Evolutionary conservation across 257 asterid species (phyloP).

Genomic region (Forsythia viridissima): DNA sequence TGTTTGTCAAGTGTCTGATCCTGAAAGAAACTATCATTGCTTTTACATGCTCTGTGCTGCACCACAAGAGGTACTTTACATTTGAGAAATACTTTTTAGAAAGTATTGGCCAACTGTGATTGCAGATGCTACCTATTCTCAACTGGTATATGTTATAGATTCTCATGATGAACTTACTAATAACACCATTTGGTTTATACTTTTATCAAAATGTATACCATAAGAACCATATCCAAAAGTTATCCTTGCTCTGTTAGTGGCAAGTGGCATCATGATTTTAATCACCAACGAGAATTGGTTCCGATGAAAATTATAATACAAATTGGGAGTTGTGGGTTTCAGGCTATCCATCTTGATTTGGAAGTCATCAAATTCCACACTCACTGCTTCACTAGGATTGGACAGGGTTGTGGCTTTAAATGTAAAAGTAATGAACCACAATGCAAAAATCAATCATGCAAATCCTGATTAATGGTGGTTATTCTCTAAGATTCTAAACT

Average conservation of each 20-base stretch:
- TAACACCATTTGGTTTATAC: background rate
- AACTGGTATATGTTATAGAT: background rate
- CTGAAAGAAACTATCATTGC: conserved; percentile 95
- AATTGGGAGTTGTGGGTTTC: background rate
- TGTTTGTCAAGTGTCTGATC: conserved; percentile 88
- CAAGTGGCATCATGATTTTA: background rate
- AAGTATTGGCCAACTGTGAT: background rate
- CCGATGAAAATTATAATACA: background rate
- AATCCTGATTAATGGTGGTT: background rate
- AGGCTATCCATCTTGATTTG: background rate
- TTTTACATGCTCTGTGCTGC: conserved; percentile 97
- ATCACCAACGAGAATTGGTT: background rate
- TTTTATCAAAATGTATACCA: background rate
- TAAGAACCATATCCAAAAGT: background rate
- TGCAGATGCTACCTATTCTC: background rate
- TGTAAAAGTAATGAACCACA: background rate
- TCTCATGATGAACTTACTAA: conserved; percentile 4
- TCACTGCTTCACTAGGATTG: background rate
- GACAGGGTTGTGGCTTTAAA: background rate
- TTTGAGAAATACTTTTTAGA: background rate
- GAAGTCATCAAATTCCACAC: background rate
- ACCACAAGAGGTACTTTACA: conserved; percentile 61
- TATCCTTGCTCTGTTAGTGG: background rate
- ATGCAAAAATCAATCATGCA: conserved; percentile 3
- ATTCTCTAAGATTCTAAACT: background rate